Base-by-base conservation (phyloP, 345 rosid genomes). In the Boechera retrofracta region DNA sequence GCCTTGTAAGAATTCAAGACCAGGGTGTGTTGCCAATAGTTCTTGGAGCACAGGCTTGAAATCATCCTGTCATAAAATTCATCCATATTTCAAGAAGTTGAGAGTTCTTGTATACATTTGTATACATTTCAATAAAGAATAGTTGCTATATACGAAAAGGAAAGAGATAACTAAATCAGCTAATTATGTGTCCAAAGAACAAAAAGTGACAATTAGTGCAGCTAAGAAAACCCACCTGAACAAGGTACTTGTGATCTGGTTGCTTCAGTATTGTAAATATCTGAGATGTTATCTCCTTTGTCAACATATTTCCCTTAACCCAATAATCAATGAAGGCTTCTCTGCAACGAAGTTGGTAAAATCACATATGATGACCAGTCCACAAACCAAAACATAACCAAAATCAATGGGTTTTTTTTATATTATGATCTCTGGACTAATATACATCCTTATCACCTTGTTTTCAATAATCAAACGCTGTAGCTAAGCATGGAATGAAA, bases 11-110 rank as follows among this genome's bases (percentile, higher is more conserved):
- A 95, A 95, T 72, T 95, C 99, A 78, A 95, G 83, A 65, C 99
- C 99, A 5, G 97, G 96, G 84, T 95, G 99, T 78, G 98, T 89
- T 45, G 97, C 89, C 84, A 95, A 81, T 38, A 95, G 82, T 83
- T 95, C 99, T 69, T 79, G 86, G 65, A 95, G 98, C 48, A 95
- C 83, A 61, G 91, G 87, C 81, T 92, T 95, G 85, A 95, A 92
- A 82, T 95, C 97, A 65, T 87, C 97, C 99, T 95, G 82, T 69
- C 13, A 76, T 49, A 49, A 79, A 49, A 44, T 54, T 45, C 10
- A 69, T 45, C 10, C 11, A 62, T 41, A 42, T 42, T 38, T 12
- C 49, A 51, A 41, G 15, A 77, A 6, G 31, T 54, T 51, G 8
- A 45, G 28, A 48, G 24, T 8, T 44, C 44, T 53, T 42, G 64